Percentiles rank a stretch among this genome's conserved stretches.
phyloP scores from a whole-genome alignment of 2,329 filamentous ascomycete genomes.

The Scedosporium dehoogii region DNA sequence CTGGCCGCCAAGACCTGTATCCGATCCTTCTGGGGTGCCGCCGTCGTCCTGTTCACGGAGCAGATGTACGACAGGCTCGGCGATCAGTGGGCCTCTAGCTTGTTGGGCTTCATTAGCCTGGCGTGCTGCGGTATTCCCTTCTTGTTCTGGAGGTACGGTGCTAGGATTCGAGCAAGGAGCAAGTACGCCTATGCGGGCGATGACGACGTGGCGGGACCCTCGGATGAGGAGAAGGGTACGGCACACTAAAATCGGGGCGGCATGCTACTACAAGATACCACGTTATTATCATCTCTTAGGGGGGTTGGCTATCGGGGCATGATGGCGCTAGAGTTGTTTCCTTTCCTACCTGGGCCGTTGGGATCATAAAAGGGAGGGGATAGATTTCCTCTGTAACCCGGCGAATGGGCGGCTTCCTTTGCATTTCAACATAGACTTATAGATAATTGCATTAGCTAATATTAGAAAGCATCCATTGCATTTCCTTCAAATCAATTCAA shows the following conservation, averaged over 20 bases:
- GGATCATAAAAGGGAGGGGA: too few species aligned
- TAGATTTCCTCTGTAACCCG: too few species aligned
- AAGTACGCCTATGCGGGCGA: constrained; percentile 64
- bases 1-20: constrained; percentile 75
- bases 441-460: too few species aligned
- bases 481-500: too few species aligned
- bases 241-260: not conserved
- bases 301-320: too few species aligned
- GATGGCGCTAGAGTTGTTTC: too few species aligned
- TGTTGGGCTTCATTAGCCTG: constrained; percentile 65
- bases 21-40: constrained; percentile 71
- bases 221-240: not conserved
- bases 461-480: too few species aligned
- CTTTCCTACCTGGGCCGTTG: too few species aligned
- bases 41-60: constrained; percentile 65
- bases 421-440: too few species aligned
- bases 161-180: constrained; percentile 55
- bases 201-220: constrained; percentile 24
- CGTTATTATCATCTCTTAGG: not conserved
- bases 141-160: constrained; percentile 71
- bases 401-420: too few species aligned
- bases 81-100: constrained; percentile 64
- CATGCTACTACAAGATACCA: not conserved
- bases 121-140: constrained; percentile 77
- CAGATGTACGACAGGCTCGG: constrained; percentile 70